Base-by-base conservation (phyloP, 345 rosid species). In the Stellera chamaejasme region DNA sequence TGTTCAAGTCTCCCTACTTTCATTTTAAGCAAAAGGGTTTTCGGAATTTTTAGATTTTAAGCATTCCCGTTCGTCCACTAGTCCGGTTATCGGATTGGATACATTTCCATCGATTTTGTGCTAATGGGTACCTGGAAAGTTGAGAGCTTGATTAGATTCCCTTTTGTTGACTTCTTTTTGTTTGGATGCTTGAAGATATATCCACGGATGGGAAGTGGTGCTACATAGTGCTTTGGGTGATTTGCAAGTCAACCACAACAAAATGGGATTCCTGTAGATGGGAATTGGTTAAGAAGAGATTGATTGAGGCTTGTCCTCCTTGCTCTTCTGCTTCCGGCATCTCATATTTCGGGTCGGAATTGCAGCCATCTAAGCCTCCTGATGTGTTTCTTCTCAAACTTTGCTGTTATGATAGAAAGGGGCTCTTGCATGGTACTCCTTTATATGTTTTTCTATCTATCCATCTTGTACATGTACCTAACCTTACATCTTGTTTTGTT, bases 121-220 rank as follows among this genome's bases (percentile, higher is more conserved):
- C 43, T 27, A 27, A 36, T 27, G 48, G 32, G 23, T 5, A 4
- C 39, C 4, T 50, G 10, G 8, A 23, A 50, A 50, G 11, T 19
- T 49, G 41, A 43, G 27, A 32, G 13, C 46, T 52, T 54, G 47
- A 39, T 12, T 59, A 59, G 13, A 26, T 44, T 57, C 62, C 19
- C n/a, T 27, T 28, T 41, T 7, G 6, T 45, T 15, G 19, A 60
- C 54, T 23, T 3, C 50, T 45, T 27, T 66, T 54, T 53, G 67
- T 65, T 27, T 70, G 60, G 39, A 32, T 32, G 60, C 63, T 51
- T 74, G 80, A 67, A 92, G 99, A 92, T 82, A 63, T 88, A 27
- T 78, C 94, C 1, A 92, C 99, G 48, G 99, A 92, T 58, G 99
- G 99, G 14, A 92, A 80, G 72, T 92, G 99, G 99, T 92, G 99